Evolutionary conservation across 2,329 filamentous ascomycete genomes (phyloP), one percentile per base, ranked within the genome.

Genomic region (Colletotrichum spinosum): DNA sequence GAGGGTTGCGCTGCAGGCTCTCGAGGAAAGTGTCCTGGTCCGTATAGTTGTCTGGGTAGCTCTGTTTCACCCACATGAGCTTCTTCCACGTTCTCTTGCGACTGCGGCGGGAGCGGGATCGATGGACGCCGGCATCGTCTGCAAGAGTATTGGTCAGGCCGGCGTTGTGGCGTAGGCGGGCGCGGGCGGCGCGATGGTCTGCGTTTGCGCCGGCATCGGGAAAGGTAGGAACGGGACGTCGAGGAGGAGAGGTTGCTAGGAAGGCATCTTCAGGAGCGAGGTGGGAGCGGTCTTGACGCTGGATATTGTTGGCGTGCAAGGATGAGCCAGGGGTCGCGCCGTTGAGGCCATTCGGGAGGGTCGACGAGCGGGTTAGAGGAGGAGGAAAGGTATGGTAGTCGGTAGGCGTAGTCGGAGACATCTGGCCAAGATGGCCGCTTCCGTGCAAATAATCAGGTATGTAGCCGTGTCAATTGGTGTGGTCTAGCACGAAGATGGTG

Each of bases 11-110:
- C 78, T 99, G 95, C 15, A 99, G 88, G 72, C 97, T 94, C 75
- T 97, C 95, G 70, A 99, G 90, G 73, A 99, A 99, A 2, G 96
- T 98, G 66, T 93, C 92, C 75, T 96, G 94, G 76, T 99, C 96
- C 45, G 96, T 98, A 76, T 98, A 98, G 78, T 99, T 99, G 78
- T 99, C 96, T n/a, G 96, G 94, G 75, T 97, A 97, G 39, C 92
- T 92, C 77, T 98, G 96, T 80, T 97, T 97, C 74, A 99, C 94
- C 96, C 96, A 99, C 60, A 99, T 86, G 69, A 99, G 80, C 82
- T 98, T 98, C 84, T 97, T 97, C 92, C 95, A 98, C 10, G 88
- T 88, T 55, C 88, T 87, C 73, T 90, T 92, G 69, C 90, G 84
- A 72, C 88, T 84, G 51, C 91, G 85, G 70, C 90, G 92, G 53